Base-by-base conservation (phyloP, 768 basidiomycete genomes). In the Agaricus bisporus region DNA sequence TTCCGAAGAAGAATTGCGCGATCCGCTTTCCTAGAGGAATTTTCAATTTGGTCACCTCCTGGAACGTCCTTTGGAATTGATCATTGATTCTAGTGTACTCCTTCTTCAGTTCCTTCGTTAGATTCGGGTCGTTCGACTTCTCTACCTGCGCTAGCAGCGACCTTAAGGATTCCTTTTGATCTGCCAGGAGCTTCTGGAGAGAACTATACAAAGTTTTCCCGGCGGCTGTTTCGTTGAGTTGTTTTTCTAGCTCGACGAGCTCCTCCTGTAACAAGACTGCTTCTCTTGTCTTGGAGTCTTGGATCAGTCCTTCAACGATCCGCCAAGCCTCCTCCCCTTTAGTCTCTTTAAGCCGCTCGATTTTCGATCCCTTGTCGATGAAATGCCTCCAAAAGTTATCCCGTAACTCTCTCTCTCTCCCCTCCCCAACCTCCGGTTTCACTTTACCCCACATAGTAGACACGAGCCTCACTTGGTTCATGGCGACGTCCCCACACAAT, bases 311-410 rank as follows among this genome's bases (percentile, higher is more conserved):
- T 17, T 60, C 50, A 6, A 67, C 48, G 32, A 64, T 58, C 18
- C 60, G 51, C 64, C 65, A 62, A 15, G 71, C 68, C 2, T 66
- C 65, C 3, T 45, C 48, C 4, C 12, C 25, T 0, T 57, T 55
- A 12, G 55, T 56, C 1, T 48, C 32, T 44, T 43, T 26, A 41
- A 70, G 66, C 6, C 66, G 69, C 29, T 57, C 55, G 22, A 61
- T 32, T 26, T 39, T 56, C 15, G 70, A 65, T 9, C 76, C 73
- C 58, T 71, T 73, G 25, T 77, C 71, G n/a, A 79, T 64, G 5
- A 70, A 73, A 18, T 70, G 68, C 55, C 75, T 75, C 67, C 78
- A 80, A 61, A 78, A 80, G 48, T 67, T 69, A 58, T 60, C 58
- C 22, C 60, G 56, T 3, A 80, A 70, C 59, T 79, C 74, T 0